Evolutionary conservation across 2,329 filamentous ascomycete genomes (phyloP), one percentile per base, ranked within the genome.

Genomic region (Ceratocystis alfenasii): DNA sequence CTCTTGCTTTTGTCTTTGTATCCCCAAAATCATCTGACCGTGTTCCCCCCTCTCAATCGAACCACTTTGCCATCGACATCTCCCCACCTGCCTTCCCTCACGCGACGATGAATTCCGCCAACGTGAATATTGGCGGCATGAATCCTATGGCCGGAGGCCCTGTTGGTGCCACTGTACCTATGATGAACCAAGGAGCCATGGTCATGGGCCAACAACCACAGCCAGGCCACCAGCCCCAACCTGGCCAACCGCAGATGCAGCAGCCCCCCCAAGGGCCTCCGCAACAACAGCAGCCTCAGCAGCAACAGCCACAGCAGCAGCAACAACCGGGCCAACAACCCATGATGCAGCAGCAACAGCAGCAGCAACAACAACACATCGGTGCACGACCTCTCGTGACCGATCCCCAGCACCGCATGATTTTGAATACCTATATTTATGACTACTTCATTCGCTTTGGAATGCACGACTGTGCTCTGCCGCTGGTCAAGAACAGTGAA

Each of bases 361-460:
- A 55, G 20, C 50, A 60, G 2, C 66, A 67, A 45, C 66, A 64
- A 17, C 77, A 78, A 67, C 75, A 77, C 69, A 77, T 75, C 69
- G 74, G 36, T 36, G 66, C 57, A 41, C 64, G 44, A 20, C 50
- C 65, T n/a, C 59, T 67, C 15, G 55, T 75, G 68, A 78, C 75
- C 69, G 78, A 80, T 62, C 75, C 73, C 68, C 79, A 78, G 70
- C 79, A 78, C 70, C 83, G 82, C 69, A 77, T 80, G 62, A 77
- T 85, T 68, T 81, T 94, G 63, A 92, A 93, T 77, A 93, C 89
- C 22, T 92, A 92, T 75, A 94, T 94, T 70, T 94, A 93, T 80
- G 89, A 94, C 73, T 93, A 94, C 75, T 93, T 97, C 70, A 79
- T 96, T 70, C 90, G 89, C 72, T 88, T 90, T 74, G 83, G 86